Evolutionary conservation across 1,139 yeast genomes (phyloP).

Genomic region (Debaryomycetaceae sp.): DNA sequence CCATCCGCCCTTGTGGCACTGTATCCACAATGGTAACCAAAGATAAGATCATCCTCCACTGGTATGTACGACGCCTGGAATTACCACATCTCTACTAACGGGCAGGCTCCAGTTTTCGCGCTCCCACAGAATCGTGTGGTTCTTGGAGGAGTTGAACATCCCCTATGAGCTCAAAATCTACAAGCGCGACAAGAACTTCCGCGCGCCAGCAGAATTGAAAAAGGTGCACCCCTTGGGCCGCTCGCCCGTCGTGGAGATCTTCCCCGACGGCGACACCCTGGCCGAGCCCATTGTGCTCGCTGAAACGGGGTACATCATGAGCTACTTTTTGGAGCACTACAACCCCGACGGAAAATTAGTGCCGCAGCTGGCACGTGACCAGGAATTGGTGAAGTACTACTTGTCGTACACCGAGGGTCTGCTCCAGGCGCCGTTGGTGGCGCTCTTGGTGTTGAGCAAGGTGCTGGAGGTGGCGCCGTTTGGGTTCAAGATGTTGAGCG

Average conservation of each 20-base stretch:
- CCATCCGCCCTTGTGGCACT: too few relatives aligned
- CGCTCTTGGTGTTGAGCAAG: constrained; percentile 23
- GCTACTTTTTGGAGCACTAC: constrained; percentile 26
- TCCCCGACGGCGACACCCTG: constrained; percentile 17
- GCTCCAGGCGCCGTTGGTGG: constrained; percentile 31
- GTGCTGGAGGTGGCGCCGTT: constrained; percentile 31
- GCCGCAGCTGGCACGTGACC: constrained; percentile 22
- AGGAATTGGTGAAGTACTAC: constrained; percentile 29
- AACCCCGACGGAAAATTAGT: constrained; percentile 24
- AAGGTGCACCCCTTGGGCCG: constrained; percentile 39
- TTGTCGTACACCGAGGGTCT: constrained; percentile 39
- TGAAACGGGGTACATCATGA: constrained; percentile 36
- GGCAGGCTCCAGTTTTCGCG: constrained; percentile 34
- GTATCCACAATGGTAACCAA: too few relatives aligned
- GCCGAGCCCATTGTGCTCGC: constrained; percentile 20
- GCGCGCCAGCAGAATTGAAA: constrained; percentile 34
- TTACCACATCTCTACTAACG: not conserved
- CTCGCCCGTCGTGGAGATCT: constrained; percentile 36
- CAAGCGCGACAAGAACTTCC: constrained; percentile 21
- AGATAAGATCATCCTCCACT: constrained; percentile 18
- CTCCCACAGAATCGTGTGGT: constrained; percentile 37
- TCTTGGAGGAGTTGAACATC: constrained; percentile 33
- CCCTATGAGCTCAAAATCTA: constrained; percentile 31
- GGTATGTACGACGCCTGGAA: constrained; percentile 15
- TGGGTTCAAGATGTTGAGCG: constrained; percentile 22